phyloP scores from a whole-genome alignment of 2,329 filamentous ascomycete species.

The Geosmithia putterillii region DNA sequence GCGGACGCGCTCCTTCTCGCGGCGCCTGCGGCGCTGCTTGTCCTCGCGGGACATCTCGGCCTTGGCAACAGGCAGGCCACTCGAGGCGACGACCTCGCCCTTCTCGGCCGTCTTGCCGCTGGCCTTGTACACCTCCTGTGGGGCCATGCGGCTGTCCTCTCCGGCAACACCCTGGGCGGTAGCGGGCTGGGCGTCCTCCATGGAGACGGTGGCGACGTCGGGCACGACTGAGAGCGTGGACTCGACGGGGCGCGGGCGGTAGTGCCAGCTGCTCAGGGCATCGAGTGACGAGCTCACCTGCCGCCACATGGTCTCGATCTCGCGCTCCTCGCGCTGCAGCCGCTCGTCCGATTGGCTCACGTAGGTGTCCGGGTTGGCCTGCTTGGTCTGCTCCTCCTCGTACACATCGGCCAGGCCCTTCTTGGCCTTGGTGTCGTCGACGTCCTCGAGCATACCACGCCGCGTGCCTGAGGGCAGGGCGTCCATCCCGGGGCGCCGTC shows the following conservation, averaged over 20 bases:
- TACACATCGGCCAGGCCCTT: slow-evolving; percentile 87
- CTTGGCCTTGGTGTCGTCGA: slow-evolving; percentile 79
- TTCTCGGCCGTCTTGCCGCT: slow-evolving; percentile 48
- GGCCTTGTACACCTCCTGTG: slow-evolving; percentile 88
- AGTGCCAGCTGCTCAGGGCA: slow-evolving; percentile 84
- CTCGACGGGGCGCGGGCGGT: slow-evolving; percentile 77
- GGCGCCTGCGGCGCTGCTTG: slow-evolving; percentile 60
- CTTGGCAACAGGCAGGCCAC: slow-evolving; percentile 62
- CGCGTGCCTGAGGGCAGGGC: slow-evolving; percentile 47
- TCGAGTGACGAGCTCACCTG: slow-evolving; percentile 73
- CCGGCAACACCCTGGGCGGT: slow-evolving; percentile 62
- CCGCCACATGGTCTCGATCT: slow-evolving; percentile 75
- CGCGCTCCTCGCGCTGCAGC: slow-evolving; percentile 66
- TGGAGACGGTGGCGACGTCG: slow-evolving; percentile 80
- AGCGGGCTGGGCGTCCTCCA: slow-evolving; percentile 90
- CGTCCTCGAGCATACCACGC: slow-evolving; percentile 44
- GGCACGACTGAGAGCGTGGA: slow-evolving; percentile 77
- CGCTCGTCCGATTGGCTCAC: slow-evolving; percentile 76
- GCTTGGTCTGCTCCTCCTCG: slow-evolving; percentile 79
- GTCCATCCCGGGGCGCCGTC: slow-evolving; percentile 65
- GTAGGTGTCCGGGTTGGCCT: slow-evolving; percentile 64
- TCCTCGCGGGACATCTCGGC: slow-evolving; percentile 86
- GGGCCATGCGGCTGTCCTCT: slow-evolving; percentile 59
- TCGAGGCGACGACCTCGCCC: slow-evolving; percentile 66
- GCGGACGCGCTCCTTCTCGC: slow-evolving; percentile 75